A percentile compares a stretch with the other conserved stretches of the same genome.
These are phyloP conservation scores for Phyllostachys edulis DNA, from an alignment of 176 grass and related monocot species.

Conservation along the genomic window DNA sequence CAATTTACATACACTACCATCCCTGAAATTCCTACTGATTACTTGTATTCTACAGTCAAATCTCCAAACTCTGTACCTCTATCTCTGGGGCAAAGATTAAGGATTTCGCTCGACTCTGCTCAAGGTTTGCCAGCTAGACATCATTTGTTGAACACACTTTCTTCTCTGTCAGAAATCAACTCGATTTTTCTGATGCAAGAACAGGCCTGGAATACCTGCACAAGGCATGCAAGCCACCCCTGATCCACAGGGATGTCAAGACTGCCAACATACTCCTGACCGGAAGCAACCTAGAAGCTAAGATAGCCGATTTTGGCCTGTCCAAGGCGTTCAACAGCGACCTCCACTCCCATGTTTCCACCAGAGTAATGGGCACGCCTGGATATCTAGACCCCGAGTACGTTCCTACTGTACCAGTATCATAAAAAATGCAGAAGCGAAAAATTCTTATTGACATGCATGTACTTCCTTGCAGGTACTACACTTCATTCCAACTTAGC, in stretches of 20 bases:
- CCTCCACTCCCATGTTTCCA: slow-evolving; percentile 39
- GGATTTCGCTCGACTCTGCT: slow-evolving; percentile 54
- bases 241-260: slow-evolving; percentile 63
- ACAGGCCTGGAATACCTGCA: slow-evolving; percentile 63
- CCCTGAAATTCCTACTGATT: not conserved
- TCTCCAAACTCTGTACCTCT: slow-evolving; percentile 24
- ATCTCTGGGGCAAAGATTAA: slow-evolving; percentile 39
- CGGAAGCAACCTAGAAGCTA: slow-evolving; percentile 44
- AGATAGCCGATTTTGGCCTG: slow-evolving; percentile 60
- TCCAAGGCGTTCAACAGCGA: slow-evolving; percentile 52
- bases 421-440: not conserved
- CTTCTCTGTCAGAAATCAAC: not conserved
- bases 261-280: slow-evolving; percentile 55
- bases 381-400: slow-evolving; percentile 71
- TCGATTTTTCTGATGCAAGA: not conserved
- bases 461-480: slow-evolving; percentile 32
- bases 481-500: slow-evolving; percentile 40
- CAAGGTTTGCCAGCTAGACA: slow-evolving; percentile 36
- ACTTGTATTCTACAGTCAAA: slow-evolving; percentile 22
- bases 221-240: slow-evolving; percentile 34
- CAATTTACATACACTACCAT: not conserved
- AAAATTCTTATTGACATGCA: not conserved
- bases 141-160: not conserved
- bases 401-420: not conserved
- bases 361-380: slow-evolving; percentile 41